Conservation (phyloP, 441 rosid species). For the Aleurites moluccanus region DNA sequence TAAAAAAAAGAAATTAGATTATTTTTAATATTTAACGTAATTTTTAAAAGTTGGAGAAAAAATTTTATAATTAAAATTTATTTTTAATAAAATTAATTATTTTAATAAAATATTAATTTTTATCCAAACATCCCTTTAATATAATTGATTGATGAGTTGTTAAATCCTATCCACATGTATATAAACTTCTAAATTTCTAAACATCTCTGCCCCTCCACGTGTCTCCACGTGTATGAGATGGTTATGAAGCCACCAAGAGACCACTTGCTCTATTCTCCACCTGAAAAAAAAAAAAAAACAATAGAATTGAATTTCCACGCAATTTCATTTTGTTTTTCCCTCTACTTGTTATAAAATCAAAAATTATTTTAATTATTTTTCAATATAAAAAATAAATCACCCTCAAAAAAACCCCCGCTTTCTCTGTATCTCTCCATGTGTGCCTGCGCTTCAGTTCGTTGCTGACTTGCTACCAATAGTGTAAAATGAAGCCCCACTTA, state of each 20-base stretch:
- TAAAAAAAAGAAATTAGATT: too few relatives aligned
- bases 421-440: neutral
- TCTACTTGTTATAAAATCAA: neutral
- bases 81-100: too few relatives aligned
- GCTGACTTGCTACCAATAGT: too few relatives aligned
- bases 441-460: neutral
- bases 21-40: too few relatives aligned
- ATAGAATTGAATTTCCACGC: neutral
- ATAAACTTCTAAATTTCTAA: too few relatives aligned
- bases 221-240: neutral
- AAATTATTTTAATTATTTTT: neutral
- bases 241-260: neutral
- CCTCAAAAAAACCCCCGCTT: neutral
- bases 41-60: too few relatives aligned
- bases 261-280: conserved; percentile 5
- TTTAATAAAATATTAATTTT: too few relatives aligned
- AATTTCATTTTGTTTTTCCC: neutral
- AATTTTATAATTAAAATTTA: too few relatives aligned
- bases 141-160: too few relatives aligned
- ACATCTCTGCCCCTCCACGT: too few relatives aligned
- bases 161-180: too few relatives aligned
- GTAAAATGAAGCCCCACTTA: conserved; percentile 7
- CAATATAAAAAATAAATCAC: neutral
- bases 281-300: neutral
- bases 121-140: too few relatives aligned